A percentile compares a stretch with the other conserved stretches of the same genome.
Evolutionary conservation across 2,329 filamentous ascomycete species (phyloP).

Genomic region (Trichoderma arundinaceum): DNA sequence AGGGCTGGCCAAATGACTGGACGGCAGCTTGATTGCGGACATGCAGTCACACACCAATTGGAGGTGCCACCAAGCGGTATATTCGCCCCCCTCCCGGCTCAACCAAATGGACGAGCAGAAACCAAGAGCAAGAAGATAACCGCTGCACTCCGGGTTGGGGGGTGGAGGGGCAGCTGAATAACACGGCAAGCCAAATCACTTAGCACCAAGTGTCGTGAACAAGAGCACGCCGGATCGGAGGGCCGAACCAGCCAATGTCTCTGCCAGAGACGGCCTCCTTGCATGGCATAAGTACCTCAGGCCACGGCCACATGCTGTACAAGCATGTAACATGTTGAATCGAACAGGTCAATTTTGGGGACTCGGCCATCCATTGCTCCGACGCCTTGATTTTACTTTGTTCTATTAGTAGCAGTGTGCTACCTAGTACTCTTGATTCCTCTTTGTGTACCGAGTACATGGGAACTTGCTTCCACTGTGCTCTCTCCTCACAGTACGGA

Average conservation of each 20-base stretch:
- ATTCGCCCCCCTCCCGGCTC: not conserved
- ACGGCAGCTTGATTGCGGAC: not conserved
- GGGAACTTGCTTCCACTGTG: too few species aligned
- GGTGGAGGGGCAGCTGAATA: not conserved
- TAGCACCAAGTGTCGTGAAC: conserved; percentile 13
- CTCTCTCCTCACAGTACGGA: not conserved
- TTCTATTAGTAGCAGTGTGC: too few species aligned
- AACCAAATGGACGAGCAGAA: not conserved
- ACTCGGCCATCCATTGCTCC: not conserved
- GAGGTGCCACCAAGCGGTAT: not conserved
- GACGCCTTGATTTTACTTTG: not conserved
- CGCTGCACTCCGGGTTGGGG: not conserved
- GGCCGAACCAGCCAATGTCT: conserved; percentile 5
- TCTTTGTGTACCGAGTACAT: too few species aligned
- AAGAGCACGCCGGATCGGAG: conserved; percentile 8
- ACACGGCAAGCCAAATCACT: conserved; percentile 23
- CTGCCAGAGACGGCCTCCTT: conserved; percentile 1
- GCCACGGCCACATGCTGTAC: not conserved
- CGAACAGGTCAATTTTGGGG: not conserved
- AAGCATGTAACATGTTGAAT: not conserved
- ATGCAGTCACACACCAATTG: not conserved
- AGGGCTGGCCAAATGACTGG: conserved; percentile 21
- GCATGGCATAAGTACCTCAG: not conserved
- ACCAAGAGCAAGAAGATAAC: not conserved
- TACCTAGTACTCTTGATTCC: too few species aligned